phyloP scores from a whole-genome alignment of 371 early-diverging fungal genomes.

The Mucor racemosus region DNA sequence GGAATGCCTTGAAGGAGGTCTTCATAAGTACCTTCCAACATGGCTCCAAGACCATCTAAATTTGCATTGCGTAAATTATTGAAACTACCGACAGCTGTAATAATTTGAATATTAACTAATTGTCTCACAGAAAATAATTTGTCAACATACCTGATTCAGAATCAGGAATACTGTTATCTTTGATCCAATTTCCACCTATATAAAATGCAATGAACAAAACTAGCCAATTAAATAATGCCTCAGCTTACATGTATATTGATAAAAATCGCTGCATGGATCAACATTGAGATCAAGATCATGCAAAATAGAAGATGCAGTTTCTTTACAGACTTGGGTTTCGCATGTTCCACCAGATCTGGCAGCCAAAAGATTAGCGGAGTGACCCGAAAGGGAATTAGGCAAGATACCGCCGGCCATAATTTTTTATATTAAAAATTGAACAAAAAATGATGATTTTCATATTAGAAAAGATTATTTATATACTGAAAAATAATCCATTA shows the following conservation, averaged over 20 bases:
- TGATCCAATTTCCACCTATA: conserved; percentile 57
- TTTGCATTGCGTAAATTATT: conserved; percentile 38
- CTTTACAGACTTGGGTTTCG: conserved; percentile 17
- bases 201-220: not conserved
- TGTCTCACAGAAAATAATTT: too few species aligned
- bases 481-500: not conserved
- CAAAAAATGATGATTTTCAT: not conserved
- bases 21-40: conserved; percentile 35
- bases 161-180: conserved; percentile 46
- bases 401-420: not conserved
- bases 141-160: conserved; percentile 37
- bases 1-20: conserved; percentile 5
- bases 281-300: conserved; percentile 39
- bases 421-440: not conserved
- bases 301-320: conserved; percentile 16
- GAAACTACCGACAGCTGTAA: conserved; percentile 36
- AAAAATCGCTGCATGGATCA: conserved; percentile 53
- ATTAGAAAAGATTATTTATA: not conserved
- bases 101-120: too few species aligned
- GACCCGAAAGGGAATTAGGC: conserved; percentile 10
- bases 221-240: not conserved
- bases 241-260: conserved; percentile 55
- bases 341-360: conserved; percentile 9
- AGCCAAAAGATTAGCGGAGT: conserved; percentile 15
- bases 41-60: conserved; percentile 24